Base-by-base conservation (phyloP, 1,139 yeast genomes). In the Groenewaldozyma sp. region DNA sequence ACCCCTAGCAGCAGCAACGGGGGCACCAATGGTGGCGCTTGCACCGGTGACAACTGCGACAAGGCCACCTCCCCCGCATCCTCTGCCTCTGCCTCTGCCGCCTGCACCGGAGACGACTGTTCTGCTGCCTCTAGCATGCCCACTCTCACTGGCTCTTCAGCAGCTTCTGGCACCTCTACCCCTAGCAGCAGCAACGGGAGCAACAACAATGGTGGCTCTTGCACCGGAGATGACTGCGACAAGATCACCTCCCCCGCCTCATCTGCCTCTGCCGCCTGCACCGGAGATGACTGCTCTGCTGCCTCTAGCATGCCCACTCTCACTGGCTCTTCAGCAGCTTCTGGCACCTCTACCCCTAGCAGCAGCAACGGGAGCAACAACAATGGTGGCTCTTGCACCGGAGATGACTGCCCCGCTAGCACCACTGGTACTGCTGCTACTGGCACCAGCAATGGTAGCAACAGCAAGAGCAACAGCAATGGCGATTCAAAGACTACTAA, bases 191-290 rank as follows among this genome's bases (percentile, higher is more conserved):
- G 10, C 26, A 7, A 7, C 26, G 7, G 10, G 19, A 31, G 14
- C 18, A 4, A 5, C 20, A 31, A 21, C n/a, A 28, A 16, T 24
- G 28, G 6, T 13, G 35, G 31, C 22, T 28, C 43, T 22, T 21
- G 28, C 20, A 28, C 31, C 6, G 37, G 27, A 17, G 9, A 31
- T 13, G 24, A 24, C 21, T 28, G 29, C 33, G 34, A 36, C 26
- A 19, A 27, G 35, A 28, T 17, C 40, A 36, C 35, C 22, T 33
- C 43, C 18, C 10, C 36, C 34, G 36, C 34, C 28, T 28, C 28
- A 34, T 27, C 28, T 24, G 27, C 13, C 28, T 27, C 28, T 24
- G 27, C 13, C 28, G 28, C n/a, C 5, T 16, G 22, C 14, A 17
- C 11, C 5, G 16, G 7, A 3, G 19, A 10, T 17, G 19, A 10